These are phyloP conservation scores for Wickerhamiella kazuoi DNA, from an alignment of 805 yeast species.

Conservation along the genomic window DNA sequence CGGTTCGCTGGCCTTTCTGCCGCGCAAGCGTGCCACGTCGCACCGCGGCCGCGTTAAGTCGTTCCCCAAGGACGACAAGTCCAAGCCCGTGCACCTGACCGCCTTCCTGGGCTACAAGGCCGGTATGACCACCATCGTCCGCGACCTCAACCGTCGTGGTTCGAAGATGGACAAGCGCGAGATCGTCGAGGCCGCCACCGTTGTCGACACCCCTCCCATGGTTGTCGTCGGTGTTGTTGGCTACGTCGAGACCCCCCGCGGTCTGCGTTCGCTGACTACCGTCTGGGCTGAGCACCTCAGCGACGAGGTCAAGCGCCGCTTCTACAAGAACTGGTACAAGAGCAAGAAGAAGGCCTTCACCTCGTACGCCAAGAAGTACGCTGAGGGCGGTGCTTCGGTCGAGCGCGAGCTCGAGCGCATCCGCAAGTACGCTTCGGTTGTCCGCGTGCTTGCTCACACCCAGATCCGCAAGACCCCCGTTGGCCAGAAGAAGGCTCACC, in stretches of 20 bases:
- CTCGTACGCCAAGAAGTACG: conserved; percentile 97
- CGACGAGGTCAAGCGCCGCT: conserved; percentile 98
- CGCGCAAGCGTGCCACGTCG: conserved; percentile 98
- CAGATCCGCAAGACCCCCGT: conserved; percentile 99
- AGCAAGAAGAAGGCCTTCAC: conserved; percentile 99
- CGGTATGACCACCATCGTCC: conserved; percentile 99
- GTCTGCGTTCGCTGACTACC: conserved; percentile 97
- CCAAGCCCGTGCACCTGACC: conserved; percentile 96
- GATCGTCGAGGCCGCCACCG: conserved; percentile 98
- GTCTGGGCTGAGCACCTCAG: conserved; percentile 99
- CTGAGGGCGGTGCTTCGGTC: conserved; percentile 71
- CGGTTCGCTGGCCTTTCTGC: conserved; percentile 98
- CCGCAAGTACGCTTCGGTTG: conserved; percentile 94
- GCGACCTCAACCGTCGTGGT: conserved; percentile 99
- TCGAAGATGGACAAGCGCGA: conserved; percentile 99
- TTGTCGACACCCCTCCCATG: conserved; percentile 97
- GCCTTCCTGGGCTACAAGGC: conserved; percentile 99
- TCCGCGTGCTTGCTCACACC: conserved; percentile 98
- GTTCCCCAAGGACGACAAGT: conserved; percentile 96
- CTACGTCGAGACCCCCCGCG: conserved; percentile 99
- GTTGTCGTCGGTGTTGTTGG: conserved; percentile 99
- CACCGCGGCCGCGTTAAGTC: conserved; percentile 98
- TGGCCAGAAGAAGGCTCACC: conserved; percentile 98
- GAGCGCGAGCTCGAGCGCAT: conserved; percentile 97
- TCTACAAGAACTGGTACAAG: conserved; percentile 99